Conservation (phyloP, 2,329 filamentous ascomycete species). For the Diaporthe citri region DNA sequence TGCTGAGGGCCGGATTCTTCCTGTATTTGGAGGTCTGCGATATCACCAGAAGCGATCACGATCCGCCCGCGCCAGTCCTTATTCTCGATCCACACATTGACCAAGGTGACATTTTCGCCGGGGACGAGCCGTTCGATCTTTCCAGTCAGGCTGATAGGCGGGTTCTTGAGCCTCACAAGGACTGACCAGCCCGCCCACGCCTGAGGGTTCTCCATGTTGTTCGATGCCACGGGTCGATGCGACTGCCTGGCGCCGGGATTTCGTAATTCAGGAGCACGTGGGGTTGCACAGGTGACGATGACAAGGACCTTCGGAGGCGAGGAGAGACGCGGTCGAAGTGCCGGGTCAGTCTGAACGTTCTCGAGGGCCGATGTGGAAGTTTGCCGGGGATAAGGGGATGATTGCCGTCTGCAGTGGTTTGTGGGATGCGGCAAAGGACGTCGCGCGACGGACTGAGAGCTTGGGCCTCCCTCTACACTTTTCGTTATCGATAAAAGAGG, state of each 20-base stretch:
- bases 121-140: slow-evolving; percentile 38
- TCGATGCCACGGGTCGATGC: slow-evolving; percentile 6
- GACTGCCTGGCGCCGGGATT: slow-evolving; percentile 4
- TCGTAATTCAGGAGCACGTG: slow-evolving; percentile 12
- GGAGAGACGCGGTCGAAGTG: background rate
- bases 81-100: slow-evolving; percentile 37
- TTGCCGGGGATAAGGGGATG: slow-evolving; percentile 16
- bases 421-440: slow-evolving; percentile 27
- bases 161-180: slow-evolving; percentile 37
- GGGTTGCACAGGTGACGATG: background rate
- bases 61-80: slow-evolving; percentile 30
- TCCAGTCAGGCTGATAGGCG: slow-evolving; percentile 37
- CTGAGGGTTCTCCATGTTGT: slow-evolving; percentile 29
- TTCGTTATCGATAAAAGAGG: slow-evolving; percentile 40
- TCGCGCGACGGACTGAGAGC: slow-evolving; percentile 26
- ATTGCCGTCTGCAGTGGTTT: slow-evolving; percentile 1
- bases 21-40: slow-evolving; percentile 38
- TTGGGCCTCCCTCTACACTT: slow-evolving; percentile 33
- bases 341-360: slow-evolving; percentile 14
- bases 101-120: slow-evolving; percentile 36
- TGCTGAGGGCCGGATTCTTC: slow-evolving; percentile 12
- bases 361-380: slow-evolving; percentile 5
- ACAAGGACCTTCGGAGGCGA: background rate
- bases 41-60: slow-evolving; percentile 35
- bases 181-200: slow-evolving; percentile 35